These are phyloP conservation scores for Plasmodium falciparum DNA, from an alignment of 169 alveolate species.

Conservation along the genomic window DNA sequence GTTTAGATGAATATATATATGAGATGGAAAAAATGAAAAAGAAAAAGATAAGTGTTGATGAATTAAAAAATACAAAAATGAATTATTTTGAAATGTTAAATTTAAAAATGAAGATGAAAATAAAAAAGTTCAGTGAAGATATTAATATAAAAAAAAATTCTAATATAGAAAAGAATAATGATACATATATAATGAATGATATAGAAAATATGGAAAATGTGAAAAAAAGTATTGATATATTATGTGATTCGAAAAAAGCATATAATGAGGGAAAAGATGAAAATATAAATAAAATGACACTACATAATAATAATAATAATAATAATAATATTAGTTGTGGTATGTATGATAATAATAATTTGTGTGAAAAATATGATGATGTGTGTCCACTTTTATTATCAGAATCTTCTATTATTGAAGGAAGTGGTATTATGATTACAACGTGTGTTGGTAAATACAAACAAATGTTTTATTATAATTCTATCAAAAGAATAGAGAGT, in stretches of 20 bases:
- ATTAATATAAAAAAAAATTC: not conserved
- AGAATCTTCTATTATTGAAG: constrained; percentile 15
- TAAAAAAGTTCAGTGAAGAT: constrained; percentile 14
- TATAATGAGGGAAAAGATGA: not conserved
- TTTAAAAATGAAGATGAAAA: constrained; percentile 9
- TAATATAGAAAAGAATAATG: not conserved
- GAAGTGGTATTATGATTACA: constrained; percentile 56
- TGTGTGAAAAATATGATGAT: constrained; percentile 6
- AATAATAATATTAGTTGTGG: not conserved
- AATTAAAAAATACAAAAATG: constrained; percentile 23
- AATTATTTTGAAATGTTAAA: constrained; percentile 44
- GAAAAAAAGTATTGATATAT: not conserved
- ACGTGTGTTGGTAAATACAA: constrained; percentile 69
- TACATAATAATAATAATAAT: not conserved
- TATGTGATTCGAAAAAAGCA: too few relatives aligned
- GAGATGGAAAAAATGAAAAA: constrained; percentile 24
- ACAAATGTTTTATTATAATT: constrained; percentile 49
- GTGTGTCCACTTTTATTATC: constrained; percentile 44
- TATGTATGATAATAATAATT: not conserved
- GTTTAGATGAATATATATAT: constrained; percentile 56
- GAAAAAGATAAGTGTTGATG: constrained; percentile 26
- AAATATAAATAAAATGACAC: not conserved
- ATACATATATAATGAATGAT: not conserved
- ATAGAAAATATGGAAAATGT: not conserved
- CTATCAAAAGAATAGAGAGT: constrained; percentile 32